Conservation (phyloP, 768 basidiomycete genomes). For the Tephrocybe sp. region DNA sequence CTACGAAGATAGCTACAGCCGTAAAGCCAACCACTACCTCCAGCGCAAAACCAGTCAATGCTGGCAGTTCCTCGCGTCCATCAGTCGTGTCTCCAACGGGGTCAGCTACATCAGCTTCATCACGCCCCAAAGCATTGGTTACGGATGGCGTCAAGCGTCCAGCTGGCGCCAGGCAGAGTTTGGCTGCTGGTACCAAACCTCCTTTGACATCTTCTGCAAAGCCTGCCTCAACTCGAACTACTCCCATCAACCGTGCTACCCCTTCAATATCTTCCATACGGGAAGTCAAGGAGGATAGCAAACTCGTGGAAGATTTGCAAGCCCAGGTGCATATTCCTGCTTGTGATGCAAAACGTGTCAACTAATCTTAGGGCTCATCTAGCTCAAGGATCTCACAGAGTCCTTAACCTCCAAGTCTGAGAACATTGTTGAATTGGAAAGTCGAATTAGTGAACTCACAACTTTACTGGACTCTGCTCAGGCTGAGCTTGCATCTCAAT, state of each 20-base stretch:
- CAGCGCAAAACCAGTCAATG: slow-evolving; percentile 32
- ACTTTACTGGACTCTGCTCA: slow-evolving; percentile 43
- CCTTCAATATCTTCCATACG: slow-evolving; percentile 73
- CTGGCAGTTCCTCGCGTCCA: slow-evolving; percentile 36
- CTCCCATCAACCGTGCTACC: slow-evolving; percentile 41
- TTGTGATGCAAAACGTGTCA: slow-evolving; percentile 1
- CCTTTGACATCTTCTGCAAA: slow-evolving; percentile 30
- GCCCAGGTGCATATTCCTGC: slow-evolving; percentile 44
- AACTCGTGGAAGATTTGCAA: slow-evolving; percentile 55
- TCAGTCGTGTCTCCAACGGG: slow-evolving; percentile 57
- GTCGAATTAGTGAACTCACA: slow-evolving; percentile 46
- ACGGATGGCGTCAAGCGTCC: slow-evolving; percentile 63
- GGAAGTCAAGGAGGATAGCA: slow-evolving; percentile 64
- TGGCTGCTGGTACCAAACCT: slow-evolving; percentile 33
- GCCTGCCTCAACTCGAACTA: slow-evolving; percentile 26
- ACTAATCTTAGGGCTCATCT: background rate
- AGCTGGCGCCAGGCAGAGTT: slow-evolving; percentile 31
- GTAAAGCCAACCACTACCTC: background rate
- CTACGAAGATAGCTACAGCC: slow-evolving; percentile 13
- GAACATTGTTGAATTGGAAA: slow-evolving; percentile 50
- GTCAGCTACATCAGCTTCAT: slow-evolving; percentile 41
- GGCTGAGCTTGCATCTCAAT: slow-evolving; percentile 48
- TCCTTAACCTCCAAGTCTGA: slow-evolving; percentile 51
- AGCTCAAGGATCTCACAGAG: slow-evolving; percentile 64
- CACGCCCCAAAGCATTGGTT: slow-evolving; percentile 64